A percentile compares a stretch with the other conserved stretches of the same genome.
Conservation (phyloP, 306 rosid genomes). For the Citrullus colocynthis region DNA sequence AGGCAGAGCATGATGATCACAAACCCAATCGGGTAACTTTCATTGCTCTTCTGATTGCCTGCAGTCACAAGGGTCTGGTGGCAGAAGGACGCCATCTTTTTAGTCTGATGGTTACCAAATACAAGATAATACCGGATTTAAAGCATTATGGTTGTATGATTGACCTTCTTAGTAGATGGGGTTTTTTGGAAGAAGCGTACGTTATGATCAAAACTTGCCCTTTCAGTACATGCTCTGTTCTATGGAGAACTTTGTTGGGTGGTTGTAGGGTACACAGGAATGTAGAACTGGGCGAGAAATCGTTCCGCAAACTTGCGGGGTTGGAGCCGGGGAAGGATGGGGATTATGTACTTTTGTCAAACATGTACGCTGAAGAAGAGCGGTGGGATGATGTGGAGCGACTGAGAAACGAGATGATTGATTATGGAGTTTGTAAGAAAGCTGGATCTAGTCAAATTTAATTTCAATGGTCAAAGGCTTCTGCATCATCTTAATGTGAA, state of each 20-base stretch:
- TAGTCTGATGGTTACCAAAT: slow-evolving; percentile 27
- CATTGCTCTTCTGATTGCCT: slow-evolving; percentile 51
- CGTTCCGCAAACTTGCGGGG: slow-evolving; percentile 39
- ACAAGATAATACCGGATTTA: slow-evolving; percentile 34
- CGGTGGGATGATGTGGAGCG: slow-evolving; percentile 53
- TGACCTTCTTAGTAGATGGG: slow-evolving; percentile 56
- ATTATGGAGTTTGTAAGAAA: slow-evolving; percentile 27
- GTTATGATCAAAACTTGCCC: slow-evolving; percentile 28
- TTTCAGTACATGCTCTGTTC: slow-evolving; percentile 16
- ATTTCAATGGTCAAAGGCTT: slow-evolving; percentile 8
- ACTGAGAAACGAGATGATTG: slow-evolving; percentile 39
- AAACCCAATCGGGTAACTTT: slow-evolving; percentile 47
- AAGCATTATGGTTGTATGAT: slow-evolving; percentile 67
- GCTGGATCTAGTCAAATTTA: slow-evolving; percentile 43
- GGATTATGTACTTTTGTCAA: slow-evolving; percentile 54
- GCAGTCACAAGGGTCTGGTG: slow-evolving; percentile 62
- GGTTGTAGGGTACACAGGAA: slow-evolving; percentile 46
- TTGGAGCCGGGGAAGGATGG: slow-evolving; percentile 36
- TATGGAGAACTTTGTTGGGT: slow-evolving; percentile 62
- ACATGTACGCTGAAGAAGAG: slow-evolving; percentile 51
- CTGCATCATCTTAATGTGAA: not conserved
- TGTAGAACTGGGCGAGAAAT: slow-evolving; percentile 40
- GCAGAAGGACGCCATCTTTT: slow-evolving; percentile 49
- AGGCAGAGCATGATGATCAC: slow-evolving; percentile 16
- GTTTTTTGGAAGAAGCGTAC: slow-evolving; percentile 43